These are phyloP conservation scores for Naganishia sp. DNA, from an alignment of 1,284 basidiomycete species.

Conservation along the genomic window DNA sequence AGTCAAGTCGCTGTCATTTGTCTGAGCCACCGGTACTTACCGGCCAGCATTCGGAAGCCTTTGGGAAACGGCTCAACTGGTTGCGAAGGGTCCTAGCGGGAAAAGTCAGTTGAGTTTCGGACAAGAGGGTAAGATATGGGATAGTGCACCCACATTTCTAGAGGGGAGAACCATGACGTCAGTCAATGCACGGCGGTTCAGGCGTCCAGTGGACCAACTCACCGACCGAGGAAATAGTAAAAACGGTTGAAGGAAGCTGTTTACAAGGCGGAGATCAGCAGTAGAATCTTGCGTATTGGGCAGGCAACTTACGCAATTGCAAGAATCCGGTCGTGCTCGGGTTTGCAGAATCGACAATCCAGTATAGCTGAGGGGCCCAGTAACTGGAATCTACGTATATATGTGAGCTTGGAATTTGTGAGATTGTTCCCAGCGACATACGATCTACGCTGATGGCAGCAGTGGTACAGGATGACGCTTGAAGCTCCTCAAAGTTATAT, in stretches of 20 bases:
- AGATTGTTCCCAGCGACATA: neutral
- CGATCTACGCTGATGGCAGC: slow-evolving; percentile 38
- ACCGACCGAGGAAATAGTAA: slow-evolving; percentile 47
- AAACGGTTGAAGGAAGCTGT: slow-evolving; percentile 36
- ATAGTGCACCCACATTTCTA: no score
- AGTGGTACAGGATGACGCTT: slow-evolving; percentile 37
- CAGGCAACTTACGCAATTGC: slow-evolving; percentile 23
- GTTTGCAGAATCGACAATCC: slow-evolving; percentile 24
- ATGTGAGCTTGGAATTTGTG: neutral
- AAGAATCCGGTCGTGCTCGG: slow-evolving; percentile 26
- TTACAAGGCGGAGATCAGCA: neutral
- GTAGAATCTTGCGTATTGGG: neutral
- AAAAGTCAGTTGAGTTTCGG: slow-evolving; percentile 24
- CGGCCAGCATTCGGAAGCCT: slow-evolving; percentile 48
- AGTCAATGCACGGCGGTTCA: no score
- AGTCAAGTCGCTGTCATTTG: no score
- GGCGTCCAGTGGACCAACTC: neutral
- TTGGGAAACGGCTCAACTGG: slow-evolving; percentile 42
- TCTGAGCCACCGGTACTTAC: slow-evolving; percentile 14
- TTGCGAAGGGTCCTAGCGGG: neutral
- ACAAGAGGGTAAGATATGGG: slow-evolving; percentile 11
- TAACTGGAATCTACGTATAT: slow-evolving; percentile 1
- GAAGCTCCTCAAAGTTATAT: slow-evolving; percentile 40
- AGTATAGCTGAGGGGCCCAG: slow-evolving; percentile 30
- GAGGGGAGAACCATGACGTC: no score